Conservation (phyloP, 2,329 filamentous ascomycete genomes). For the Colletotrichum sublineola region DNA sequence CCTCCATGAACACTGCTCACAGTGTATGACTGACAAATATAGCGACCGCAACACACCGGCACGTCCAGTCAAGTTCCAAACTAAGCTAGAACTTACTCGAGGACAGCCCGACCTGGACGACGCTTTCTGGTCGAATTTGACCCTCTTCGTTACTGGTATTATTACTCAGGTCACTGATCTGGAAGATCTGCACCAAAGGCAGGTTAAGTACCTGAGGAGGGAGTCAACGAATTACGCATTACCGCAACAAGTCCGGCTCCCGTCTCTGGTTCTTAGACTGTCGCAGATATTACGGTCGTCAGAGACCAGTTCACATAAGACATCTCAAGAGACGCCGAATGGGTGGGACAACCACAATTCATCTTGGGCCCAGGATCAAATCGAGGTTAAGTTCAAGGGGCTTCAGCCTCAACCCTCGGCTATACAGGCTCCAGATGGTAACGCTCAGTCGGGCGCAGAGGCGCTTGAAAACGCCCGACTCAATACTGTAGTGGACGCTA, state of each 20-base stretch:
- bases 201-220: conserved; percentile 56
- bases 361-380: conserved; percentile 70
- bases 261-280: conserved; percentile 63
- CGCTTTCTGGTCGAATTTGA: conserved; percentile 66
- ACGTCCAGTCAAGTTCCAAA: conserved; percentile 44
- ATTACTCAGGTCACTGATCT: conserved; percentile 65
- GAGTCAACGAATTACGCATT: conserved; percentile 55
- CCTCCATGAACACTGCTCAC: conserved; percentile 4
- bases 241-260: conserved; percentile 60
- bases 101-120: conserved; percentile 61
- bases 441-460: conserved; percentile 10
- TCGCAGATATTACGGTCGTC: conserved; percentile 55
- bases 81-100: conserved; percentile 58
- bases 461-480: conserved; percentile 23
- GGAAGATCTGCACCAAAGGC: conserved; percentile 60
- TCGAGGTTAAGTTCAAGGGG: conserved; percentile 70
- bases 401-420: conserved; percentile 49
- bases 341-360: conserved; percentile 42
- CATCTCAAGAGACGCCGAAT: conserved; percentile 38
- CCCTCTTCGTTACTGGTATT: conserved; percentile 63
- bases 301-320: not conserved
- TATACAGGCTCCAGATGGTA: conserved; percentile 24
- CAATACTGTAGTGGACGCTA: conserved; percentile 57
- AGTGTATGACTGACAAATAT: conserved; percentile 19
- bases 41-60: conserved; percentile 48